Evolutionary conservation across 495 filamentous ascomycete species (phyloP).

Genomic region (Arthonia radiata): DNA sequence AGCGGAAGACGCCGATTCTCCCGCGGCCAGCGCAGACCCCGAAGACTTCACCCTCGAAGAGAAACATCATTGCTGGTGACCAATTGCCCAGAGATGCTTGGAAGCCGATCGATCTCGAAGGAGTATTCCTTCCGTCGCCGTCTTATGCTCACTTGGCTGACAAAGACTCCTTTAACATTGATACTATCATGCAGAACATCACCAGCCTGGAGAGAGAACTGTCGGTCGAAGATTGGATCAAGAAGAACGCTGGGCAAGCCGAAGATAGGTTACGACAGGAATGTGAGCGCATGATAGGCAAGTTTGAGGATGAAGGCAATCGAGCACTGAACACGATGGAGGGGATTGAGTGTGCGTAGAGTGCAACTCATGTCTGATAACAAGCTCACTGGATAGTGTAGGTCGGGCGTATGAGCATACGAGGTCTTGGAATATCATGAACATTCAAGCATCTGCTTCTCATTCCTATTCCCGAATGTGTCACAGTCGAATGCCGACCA

Average conservation of each 20-base stretch:
- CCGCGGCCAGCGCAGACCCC: slow-evolving; percentile 12
- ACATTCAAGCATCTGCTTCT: no score
- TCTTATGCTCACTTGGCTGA: slow-evolving; percentile 1
- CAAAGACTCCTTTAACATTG: no score
- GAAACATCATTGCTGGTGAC: no score
- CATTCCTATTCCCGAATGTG: no score
- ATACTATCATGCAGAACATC: no score
- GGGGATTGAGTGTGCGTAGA: slow-evolving; percentile 28
- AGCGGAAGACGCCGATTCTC: no score
- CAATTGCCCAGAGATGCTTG: slow-evolving; percentile 42
- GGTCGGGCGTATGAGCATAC: no score
- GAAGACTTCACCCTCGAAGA: slow-evolving; percentile 17
- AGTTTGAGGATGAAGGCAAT: slow-evolving; percentile 61
- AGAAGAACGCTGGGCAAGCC: slow-evolving; percentile 48
- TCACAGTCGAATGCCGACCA: no score
- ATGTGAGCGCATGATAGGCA: slow-evolving; percentile 54
- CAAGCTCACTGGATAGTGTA: no score
- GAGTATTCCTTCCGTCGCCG: slow-evolving; percentile 21
- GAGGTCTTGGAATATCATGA: no score
- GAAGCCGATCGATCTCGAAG: slow-evolving; percentile 48
- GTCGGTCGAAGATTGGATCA: slow-evolving; percentile 84
- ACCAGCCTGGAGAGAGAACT: slow-evolving; percentile 61
- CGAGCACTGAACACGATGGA: slow-evolving; percentile 54
- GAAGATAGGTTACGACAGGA: slow-evolving; percentile 54
- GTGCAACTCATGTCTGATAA: no score